phyloP scores from a whole-genome alignment of 2,329 filamentous ascomycete genomes.

The Colletotrichum scovillei region DNA sequence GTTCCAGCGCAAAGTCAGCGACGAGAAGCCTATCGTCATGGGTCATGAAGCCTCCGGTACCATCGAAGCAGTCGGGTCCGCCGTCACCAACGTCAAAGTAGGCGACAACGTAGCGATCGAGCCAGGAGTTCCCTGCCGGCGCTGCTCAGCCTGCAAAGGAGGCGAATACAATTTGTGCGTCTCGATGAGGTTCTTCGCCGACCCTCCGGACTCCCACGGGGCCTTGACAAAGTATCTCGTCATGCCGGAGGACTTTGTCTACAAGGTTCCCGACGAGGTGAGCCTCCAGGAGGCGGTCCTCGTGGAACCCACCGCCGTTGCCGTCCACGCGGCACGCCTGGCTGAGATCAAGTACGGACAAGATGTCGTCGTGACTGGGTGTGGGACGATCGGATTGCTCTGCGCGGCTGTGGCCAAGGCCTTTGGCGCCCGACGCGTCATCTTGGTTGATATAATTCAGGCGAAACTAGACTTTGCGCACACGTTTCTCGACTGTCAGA shows the following conservation, averaged over 20 bases:
- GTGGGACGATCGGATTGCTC: constrained; percentile 25
- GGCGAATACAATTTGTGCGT: constrained; percentile 86
- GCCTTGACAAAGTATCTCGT: constrained; percentile 83
- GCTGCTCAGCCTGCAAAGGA: constrained; percentile 76
- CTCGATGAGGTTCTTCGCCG: constrained; percentile 84
- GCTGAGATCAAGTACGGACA: constrained; percentile 20
- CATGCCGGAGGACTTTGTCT: constrained; percentile 84
- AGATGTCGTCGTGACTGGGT: constrained; percentile 13
- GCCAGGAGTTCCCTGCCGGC: constrained; percentile 81
- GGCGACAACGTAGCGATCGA: constrained; percentile 86
- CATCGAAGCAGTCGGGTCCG: constrained; percentile 71
- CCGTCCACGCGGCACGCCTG: constrained; percentile 17
- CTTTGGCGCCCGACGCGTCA: constrained; percentile 12
- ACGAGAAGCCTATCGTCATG: constrained; percentile 51
- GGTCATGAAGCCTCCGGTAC: constrained; percentile 71
- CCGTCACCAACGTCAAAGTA: constrained; percentile 65
- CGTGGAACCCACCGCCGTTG: constrained; percentile 23
- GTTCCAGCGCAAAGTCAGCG: constrained; percentile 14
- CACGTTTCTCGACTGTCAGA: constrained; percentile 8
- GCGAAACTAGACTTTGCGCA: constrained; percentile 15
- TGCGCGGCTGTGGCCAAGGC: constrained; percentile 15
- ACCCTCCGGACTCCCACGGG: constrained; percentile 80
- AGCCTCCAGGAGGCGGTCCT: constrained; percentile 33
- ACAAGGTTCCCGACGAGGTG: constrained; percentile 78
- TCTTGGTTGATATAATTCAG: constrained; percentile 25